Conservation (phyloP, 1,284 basidiomycete genomes). For the Grifola frondosa region DNA sequence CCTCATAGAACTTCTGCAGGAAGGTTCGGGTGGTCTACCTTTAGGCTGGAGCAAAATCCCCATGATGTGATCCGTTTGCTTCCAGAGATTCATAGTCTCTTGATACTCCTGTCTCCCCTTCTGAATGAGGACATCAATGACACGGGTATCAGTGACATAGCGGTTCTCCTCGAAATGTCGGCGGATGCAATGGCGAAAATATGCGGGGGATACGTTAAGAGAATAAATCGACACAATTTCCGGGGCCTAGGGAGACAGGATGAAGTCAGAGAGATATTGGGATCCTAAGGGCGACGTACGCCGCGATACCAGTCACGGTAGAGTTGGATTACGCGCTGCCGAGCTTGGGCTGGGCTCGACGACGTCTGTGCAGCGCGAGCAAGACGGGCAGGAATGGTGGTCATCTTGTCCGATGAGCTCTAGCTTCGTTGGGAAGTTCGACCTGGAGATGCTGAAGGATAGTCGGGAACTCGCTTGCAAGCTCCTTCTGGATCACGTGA, state of each 20-base stretch:
- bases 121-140: conserved; percentile 86
- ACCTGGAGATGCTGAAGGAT: conserved; percentile 3
- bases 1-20: conserved; percentile 84
- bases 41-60: conserved; percentile 59
- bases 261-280: neutral
- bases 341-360: conserved; percentile 63
- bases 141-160: conserved; percentile 78
- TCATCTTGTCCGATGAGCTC: conserved; percentile 49
- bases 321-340: conserved; percentile 70
- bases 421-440: conserved; percentile 3
- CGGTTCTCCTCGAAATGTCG: conserved; percentile 88
- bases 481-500: conserved; percentile 3
- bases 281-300: conserved; percentile 46
- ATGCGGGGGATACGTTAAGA: conserved; percentile 80
- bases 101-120: conserved; percentile 92
- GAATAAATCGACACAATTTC: conserved; percentile 87
- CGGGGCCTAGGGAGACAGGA: conserved; percentile 67
- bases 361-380: conserved; percentile 71
- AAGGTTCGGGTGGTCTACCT: conserved; percentile 64
- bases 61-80: conserved; percentile 76
- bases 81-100: conserved; percentile 95
- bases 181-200: conserved; percentile 82
- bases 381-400: conserved; percentile 90
- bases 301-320: conserved; percentile 94
- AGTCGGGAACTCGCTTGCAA: neutral